A percentile compares a stretch with the other conserved stretches of the same genome.
These are phyloP conservation scores for Quambalaria eucalypti DNA, from an alignment of 1,284 basidiomycete species.

Conservation along the genomic window DNA sequence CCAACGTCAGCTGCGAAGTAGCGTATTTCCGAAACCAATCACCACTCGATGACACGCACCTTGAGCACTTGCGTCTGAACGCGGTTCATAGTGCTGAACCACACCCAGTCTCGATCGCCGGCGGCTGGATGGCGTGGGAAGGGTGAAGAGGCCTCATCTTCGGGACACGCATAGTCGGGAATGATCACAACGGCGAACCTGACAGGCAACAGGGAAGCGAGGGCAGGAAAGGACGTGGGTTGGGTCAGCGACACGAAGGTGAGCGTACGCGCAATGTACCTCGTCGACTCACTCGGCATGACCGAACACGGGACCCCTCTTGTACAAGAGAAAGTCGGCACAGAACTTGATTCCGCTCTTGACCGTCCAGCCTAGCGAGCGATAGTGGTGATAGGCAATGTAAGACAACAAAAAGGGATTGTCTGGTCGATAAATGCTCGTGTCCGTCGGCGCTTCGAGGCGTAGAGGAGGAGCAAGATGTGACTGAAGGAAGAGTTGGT, in stretches of 20 bases:
- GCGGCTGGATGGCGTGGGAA: constrained; percentile 29
- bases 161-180: constrained; percentile 75
- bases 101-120: constrained; percentile 69
- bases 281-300: constrained; percentile 88
- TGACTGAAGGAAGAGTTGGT: constrained; percentile 5
- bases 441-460: neutral
- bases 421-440: constrained; percentile 52
- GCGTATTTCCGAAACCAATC: constrained; percentile 63
- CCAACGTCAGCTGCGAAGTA: constrained; percentile 67
- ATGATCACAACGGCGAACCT: constrained; percentile 83
- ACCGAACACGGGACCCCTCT: constrained; percentile 83
- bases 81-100: constrained; percentile 92
- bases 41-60: constrained; percentile 1
- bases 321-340: constrained; percentile 87
- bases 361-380: constrained; percentile 95
- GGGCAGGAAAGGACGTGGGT: neutral
- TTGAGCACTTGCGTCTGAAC: constrained; percentile 97
- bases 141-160: constrained; percentile 54
- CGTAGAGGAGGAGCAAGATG: constrained; percentile 1
- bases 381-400: constrained; percentile 85
- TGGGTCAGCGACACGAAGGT: neutral
- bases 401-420: constrained; percentile 90
- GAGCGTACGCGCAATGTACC: neutral
- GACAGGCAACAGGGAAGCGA: neutral
- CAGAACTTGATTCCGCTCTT: constrained; percentile 96